Base-by-base conservation (phyloP, 1,284 basidiomycete species). In the Moesziomyces antarcticus region DNA sequence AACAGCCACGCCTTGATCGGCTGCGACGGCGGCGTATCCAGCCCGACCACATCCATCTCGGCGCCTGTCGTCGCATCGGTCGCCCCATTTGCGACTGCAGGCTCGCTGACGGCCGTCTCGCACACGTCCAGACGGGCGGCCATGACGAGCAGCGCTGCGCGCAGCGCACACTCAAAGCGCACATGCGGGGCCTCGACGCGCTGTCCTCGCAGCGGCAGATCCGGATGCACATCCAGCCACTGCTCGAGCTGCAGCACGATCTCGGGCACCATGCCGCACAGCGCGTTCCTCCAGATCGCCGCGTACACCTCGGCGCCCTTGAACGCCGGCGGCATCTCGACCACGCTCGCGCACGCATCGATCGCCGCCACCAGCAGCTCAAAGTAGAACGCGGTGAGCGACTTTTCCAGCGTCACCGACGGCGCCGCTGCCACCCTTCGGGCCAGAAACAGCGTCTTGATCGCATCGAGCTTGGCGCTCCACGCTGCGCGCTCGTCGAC, bases 1-100 rank as follows among this genome's bases (percentile, higher is more conserved):
- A 77, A 55, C 20, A 77, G 56, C 54, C 57, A 66, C 1, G 75
- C 75, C 43, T 67, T 68, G 50, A 77, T 63, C 1, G 75, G 70
- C 40, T 67, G 72, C 5, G 47, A 35, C 3, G 63, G 57, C 13
- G 75, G 68, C 1, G 60, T 62, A 45, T 75, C 72, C 14, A 61
- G 22, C 8, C 67, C 72, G 0, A 74, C 21, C 1, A 77, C 56
- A 16, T 66, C 50, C 14, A 30, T 27, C 27, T 46, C 35, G n/a
- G 22, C 40, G 1, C 16, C 25, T 7, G 25, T 42, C 13, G 30
- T 47, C 3, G 48, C 49, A 33, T 48, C 45, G 14, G 18, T 30
- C 10, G 27, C 45, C 5, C 40, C 50, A 6, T 33, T 52, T 4
- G 43, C 27, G 20, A 9, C 44, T 22, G 16, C 27, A 3, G 30